Base-by-base conservation (phyloP, 2,329 filamentous ascomycete species). In the Epichloe gansuensis region DNA sequence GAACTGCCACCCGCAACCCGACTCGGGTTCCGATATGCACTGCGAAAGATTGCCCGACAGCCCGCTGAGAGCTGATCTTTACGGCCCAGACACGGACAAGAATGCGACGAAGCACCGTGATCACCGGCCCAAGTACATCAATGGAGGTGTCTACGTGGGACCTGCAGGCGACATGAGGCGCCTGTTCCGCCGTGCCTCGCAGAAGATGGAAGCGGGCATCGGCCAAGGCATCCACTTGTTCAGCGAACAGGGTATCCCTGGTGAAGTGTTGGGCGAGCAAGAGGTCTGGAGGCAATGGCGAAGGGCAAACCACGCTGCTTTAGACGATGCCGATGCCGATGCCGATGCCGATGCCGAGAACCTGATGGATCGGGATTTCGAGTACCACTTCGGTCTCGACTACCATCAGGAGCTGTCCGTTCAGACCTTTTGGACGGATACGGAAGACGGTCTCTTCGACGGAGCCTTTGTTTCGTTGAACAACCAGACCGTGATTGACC, bases 211-310 rank as follows among this genome's bases (percentile, higher is more conserved):
- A 11, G 49, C 34, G 15, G 50, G 47, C 4, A 44, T 53, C 15
- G 46, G 31, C 34, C 35, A 47, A 7, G 53, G 53, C 8, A 43
- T 43, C 9, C 40, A 54, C 21, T 45, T 59, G 2, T 55, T 53
- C 45, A 57, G 57, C 40, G 59, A 62, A 8, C 59, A 62, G 45
- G 59, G 58, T 23, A 50, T 60, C 27, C 52, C 57, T n/a, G 59
- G 56, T 8, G 57, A 60, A 43, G 55, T 61, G 3, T 54, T 61
- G 2, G 56, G 59, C 21, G 57, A 60, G 51, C 60, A 62, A 44
- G 59, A 60, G 41, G 51, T 59, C 5, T 61, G 58, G 59, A 62
- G 60, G 74, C 62, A 70, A 71, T 55, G 54, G 54, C 54, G 48
- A 40, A 48, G 55, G 17, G 25, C 47, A 47, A 13, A 36, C 7